Evolutionary conservation across 345 rosid species (phyloP).

Genomic region (Lepidium sativum): DNA sequence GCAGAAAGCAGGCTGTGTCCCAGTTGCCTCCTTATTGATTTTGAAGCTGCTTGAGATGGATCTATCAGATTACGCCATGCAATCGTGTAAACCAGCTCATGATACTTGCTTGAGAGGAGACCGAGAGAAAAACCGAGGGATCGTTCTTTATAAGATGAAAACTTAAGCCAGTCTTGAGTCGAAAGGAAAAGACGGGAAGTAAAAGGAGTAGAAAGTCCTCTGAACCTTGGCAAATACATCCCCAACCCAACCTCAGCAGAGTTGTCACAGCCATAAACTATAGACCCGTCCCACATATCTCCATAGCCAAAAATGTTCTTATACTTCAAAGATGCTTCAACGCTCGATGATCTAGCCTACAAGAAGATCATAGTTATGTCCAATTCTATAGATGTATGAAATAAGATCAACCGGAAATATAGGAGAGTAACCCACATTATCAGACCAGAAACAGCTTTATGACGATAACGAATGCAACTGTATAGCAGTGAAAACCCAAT

Average conservation of each 20-base stretch:
- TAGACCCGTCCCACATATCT: conserved; percentile 83
- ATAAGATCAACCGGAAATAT: neutral
- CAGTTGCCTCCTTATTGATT: conserved; percentile 73
- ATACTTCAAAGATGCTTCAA: conserved; percentile 73
- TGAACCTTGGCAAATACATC: conserved; percentile 65
- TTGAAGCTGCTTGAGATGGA: conserved; percentile 63
- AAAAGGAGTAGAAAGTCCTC: conserved; percentile 46
- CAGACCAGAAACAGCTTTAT: neutral
- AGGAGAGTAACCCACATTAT: neutral
- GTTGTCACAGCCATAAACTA: conserved; percentile 74
- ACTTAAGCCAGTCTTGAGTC: conserved; percentile 80
- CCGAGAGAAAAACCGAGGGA: conserved; percentile 82
- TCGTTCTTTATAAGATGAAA: conserved; percentile 77
- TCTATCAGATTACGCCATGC: conserved; percentile 75
- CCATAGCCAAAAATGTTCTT: conserved; percentile 87
- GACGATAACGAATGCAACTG: neutral
- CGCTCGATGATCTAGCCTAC: conserved; percentile 74
- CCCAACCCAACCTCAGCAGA: conserved; percentile 82
- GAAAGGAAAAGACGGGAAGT: conserved; percentile 61
- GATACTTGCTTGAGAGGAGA: conserved; percentile 52
- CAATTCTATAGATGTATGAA: neutral
- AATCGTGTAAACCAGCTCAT: conserved; percentile 65
- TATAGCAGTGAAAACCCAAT: neutral
- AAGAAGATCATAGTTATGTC: conserved; percentile 19
- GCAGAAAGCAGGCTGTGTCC: conserved; percentile 77